Evolutionary conservation across 2,329 filamentous ascomycete species (phyloP), one percentile per base, ranked within the genome.

Genomic region (Shiraia bambusicola): DNA sequence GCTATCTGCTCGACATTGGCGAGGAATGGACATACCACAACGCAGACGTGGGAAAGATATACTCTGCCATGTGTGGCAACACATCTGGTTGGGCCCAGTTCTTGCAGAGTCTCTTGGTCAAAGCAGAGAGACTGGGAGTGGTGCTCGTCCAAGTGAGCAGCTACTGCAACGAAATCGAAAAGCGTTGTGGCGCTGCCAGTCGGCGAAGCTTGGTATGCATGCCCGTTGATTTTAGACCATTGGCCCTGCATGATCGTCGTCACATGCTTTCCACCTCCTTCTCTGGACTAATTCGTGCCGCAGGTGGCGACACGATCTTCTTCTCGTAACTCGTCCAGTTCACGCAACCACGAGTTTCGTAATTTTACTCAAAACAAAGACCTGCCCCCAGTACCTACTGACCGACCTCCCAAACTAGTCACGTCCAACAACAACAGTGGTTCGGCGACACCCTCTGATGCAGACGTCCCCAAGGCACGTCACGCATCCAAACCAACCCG

Each of bases 1-100:
- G 80, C 40, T 96, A 95, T 66, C 74, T 97, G 34, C 75, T 78
- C 5, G 74, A 80, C 25, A 79, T 94, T 47, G 77, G 81, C 32
- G 74, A 82, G 27, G 76, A 80, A 4, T 75, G 77, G 51, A 82
- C 80, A 66, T 77, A 82, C 41, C 70, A 77, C 37, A 72, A 78
- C 12, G 67, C 72, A 17, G 81, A 85, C 34, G 79, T 87, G 15
- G 76, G 79, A 26, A 83, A 87, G 33, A 88, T 95, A 14, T 93
- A 87, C 56, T 80, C 84, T 28, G 89, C 91, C 27, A 97, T 97
- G 91, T 86, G 87, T 59, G 88, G 88, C 25, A 97, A 97, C 56
- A 85, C 90, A 7, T 87, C 94, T 50, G 90, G 91, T 30, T 97
- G 92, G 92, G 81, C 84, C 43, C 82, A 84, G 42, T 89, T 89